Evolutionary conservation across 352 stramenopile genomes (phyloP).

Genomic region (Phytophthora capsici): DNA sequence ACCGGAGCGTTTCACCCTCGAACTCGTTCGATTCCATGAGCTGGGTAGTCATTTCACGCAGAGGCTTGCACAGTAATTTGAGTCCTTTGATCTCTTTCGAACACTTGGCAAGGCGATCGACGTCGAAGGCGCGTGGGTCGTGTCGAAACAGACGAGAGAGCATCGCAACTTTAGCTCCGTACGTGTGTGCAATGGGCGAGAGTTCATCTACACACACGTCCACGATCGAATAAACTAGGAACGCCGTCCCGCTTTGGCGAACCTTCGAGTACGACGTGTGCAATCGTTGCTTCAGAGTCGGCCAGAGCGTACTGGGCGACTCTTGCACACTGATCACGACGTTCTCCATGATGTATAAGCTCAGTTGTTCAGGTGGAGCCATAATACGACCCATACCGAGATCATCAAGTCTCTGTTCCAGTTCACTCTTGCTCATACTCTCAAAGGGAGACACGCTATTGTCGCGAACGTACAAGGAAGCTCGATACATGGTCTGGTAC

Average conservation of each 20-base stretch:
- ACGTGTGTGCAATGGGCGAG: constrained; percentile 75
- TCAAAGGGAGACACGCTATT: constrained; percentile 63
- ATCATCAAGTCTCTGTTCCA: constrained; percentile 64
- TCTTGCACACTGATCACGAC: constrained; percentile 82
- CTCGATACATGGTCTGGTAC: constrained; percentile 80
- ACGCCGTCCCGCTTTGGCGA: constrained; percentile 72
- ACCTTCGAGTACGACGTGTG: constrained; percentile 87
- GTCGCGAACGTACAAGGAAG: constrained; percentile 66
- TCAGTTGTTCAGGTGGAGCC: constrained; percentile 79
- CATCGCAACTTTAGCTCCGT: constrained; percentile 78
- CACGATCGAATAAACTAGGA: constrained; percentile 83
- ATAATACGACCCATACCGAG: constrained; percentile 68
- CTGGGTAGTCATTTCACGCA: constrained; percentile 77
- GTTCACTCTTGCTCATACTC: constrained; percentile 66
- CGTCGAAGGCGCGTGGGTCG: constrained; percentile 68
- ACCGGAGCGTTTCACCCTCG: constrained; percentile 70
- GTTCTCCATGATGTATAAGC: constrained; percentile 75
- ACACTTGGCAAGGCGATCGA: constrained; percentile 57
- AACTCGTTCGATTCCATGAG: constrained; percentile 78
- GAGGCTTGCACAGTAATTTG: constrained; percentile 74
- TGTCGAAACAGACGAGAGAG: constrained; percentile 65
- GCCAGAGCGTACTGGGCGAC: constrained; percentile 55
- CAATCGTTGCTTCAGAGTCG: constrained; percentile 63
- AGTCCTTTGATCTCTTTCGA: constrained; percentile 81
- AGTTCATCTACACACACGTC: constrained; percentile 86